Evolutionary conservation across 192 early-diverging fungal genomes (phyloP), one percentile per base, ranked within the genome.

Genomic region (Thoreauomyces humboldtii): DNA sequence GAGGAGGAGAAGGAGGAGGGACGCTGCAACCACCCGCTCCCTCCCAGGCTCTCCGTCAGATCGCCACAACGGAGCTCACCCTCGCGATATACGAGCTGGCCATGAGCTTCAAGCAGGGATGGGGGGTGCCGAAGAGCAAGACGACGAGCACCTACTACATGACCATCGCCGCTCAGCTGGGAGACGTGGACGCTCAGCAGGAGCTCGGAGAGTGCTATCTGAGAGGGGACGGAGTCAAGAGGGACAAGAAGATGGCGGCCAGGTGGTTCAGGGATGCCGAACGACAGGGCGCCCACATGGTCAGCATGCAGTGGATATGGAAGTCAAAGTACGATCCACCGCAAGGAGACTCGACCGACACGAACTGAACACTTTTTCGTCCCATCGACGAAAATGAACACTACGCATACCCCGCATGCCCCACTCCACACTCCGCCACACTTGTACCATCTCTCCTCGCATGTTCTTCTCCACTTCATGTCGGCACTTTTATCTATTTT

Each of bases 291-390:
- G 73, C 75, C 2, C 67, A 66, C 7, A 66, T 77, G 51, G 77
- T 79, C 5, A 54, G 50, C 24, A 74, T 78, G 67, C 80, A 81
- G 43, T 81, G 80, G 80, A 81, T 81, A 37, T 78, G 70, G 65
- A 81, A 81, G 52, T 69, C 72, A 37, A 81, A 81, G 46, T 77
- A 71, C 36, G 51, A 76, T 29, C 55, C 55, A 21, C 19, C 11
- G 17, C 11, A 17, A 41, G 38, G 38, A 17, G 38, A n/a, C n/a
- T n/a, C n/a, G n/a, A n/a, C n/a, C n/a, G n/a, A n/a, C n/a, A n/a
- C n/a, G n/a, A n/a, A n/a, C n/a, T n/a, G n/a, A n/a, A n/a, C n/a
- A n/a, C n/a, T n/a, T n/a, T n/a, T n/a, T n/a, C n/a, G n/a, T n/a
- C n/a, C n/a, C n/a, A n/a, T n/a, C n/a, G n/a, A n/a, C n/a, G n/a